Evolutionary conservation across 129 eudicot genomes (phyloP).

Genomic region (Artemisia tridentata): DNA sequence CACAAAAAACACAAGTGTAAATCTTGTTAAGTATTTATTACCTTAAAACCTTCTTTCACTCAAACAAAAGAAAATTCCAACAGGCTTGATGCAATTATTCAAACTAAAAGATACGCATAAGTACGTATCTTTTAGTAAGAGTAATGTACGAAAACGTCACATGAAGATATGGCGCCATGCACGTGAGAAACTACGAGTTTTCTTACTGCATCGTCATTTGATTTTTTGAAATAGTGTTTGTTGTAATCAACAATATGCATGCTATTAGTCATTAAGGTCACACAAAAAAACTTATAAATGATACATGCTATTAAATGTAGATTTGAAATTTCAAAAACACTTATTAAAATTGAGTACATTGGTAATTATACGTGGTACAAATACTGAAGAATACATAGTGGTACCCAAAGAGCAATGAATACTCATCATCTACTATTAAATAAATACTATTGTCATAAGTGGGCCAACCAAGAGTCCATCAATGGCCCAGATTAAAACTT

Average conservation of each 20-base stretch:
- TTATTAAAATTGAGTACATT: slow-evolving; percentile 19
- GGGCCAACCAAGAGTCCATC: slow-evolving; percentile 23
- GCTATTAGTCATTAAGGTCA: no score
- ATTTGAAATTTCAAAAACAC: slow-evolving; percentile 1
- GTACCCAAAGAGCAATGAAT: slow-evolving; percentile 42
- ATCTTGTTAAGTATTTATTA: slow-evolving; percentile 25
- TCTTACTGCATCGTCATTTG: no score
- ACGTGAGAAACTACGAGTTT: no score
- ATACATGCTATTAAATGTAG: slow-evolving; percentile 2
- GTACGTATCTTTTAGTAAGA: no score
- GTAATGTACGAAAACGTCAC: no score
- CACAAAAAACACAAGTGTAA: slow-evolving; percentile 25
- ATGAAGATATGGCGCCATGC: no score
- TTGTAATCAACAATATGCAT: no score
- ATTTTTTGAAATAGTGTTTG: no score
- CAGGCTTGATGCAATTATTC: no score
- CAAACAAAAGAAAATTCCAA: no score
- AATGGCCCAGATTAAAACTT: slow-evolving; percentile 27
- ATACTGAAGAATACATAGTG: slow-evolving; percentile 10
- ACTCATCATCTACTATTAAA: slow-evolving; percentile 34
- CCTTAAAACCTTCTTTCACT: slow-evolving; percentile 12
- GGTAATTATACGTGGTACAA: slow-evolving; percentile 26
- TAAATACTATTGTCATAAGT: slow-evolving; percentile 31
- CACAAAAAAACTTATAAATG: no score
- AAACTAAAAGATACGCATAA: no score